Evolutionary conservation across 1,284 basidiomycete species (phyloP), one percentile per base, ranked within the genome.

Genomic region (Ustilago bromivora): DNA sequence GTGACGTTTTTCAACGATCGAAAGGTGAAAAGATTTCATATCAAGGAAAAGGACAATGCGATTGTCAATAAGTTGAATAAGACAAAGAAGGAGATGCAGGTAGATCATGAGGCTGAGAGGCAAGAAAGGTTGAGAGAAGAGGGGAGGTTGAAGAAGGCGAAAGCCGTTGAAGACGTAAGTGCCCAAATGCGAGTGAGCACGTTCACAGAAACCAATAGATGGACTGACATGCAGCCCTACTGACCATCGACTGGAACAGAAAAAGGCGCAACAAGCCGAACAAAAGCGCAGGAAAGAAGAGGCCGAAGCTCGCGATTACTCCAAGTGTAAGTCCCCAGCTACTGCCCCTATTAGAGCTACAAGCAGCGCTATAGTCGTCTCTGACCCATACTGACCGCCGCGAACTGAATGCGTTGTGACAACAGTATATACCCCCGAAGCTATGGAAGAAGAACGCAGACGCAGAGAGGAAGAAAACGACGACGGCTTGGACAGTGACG

Each of bases 31-130:
- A 52, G 82, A 91, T 93, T 94, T 5, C 90, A 96, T 83, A 88
- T 98, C 11, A 84, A 89, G 1, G 91, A 91, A 64, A 91, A 95
- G 46, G 93, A 97, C 77, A 99, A 98, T 82, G 86, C 89, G 3
- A 93, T 98, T 65, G 93, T 99, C 32, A 98, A 98, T 83, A 90
- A 96, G 19, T 88, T 99, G 54, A 96, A 96, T 88, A 99, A 98
- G 88, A 98, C 96, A 13, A 98, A 96, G 83, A 88, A 90, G 47
- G 84, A 78, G 55, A 62, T 71, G 0, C 64, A 63, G 57, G 94
- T 98, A 4, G 94, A 98, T 82, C 95, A 97, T 82, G 96, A 98
- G 85, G 90, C 92, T 66, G 95, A 97, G 80, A 89, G 90, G 19
- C 88, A 94, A 52, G 94, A 95, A n/a, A 56, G 80, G 9, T 58